Percentiles rank a stretch among this genome's conserved stretches.
Conservation (phyloP, 768 basidiomycete species). For the Kwoniella mangroviensis region DNA sequence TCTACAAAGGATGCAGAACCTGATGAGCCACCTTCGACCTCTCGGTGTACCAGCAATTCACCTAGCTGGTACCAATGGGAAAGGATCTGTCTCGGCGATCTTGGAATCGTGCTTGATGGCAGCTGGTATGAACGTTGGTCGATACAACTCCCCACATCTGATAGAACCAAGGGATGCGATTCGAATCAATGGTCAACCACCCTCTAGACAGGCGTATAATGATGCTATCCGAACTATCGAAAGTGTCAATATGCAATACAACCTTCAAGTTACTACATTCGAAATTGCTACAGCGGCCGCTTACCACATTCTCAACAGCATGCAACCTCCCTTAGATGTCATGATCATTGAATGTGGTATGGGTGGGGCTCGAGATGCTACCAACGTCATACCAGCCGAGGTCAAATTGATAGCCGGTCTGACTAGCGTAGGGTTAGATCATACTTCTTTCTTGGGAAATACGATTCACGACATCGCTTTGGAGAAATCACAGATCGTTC, state of each 20-base stretch:
- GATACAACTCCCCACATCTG: slow-evolving; percentile 93
- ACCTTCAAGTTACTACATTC: slow-evolving; percentile 69
- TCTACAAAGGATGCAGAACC: slow-evolving; percentile 55
- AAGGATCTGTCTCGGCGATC: slow-evolving; percentile 87
- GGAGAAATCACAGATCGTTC: slow-evolving; percentile 83
- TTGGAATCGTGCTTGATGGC: slow-evolving; percentile 73
- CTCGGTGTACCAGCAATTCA: slow-evolving; percentile 84
- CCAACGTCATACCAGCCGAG: slow-evolving; percentile 78
- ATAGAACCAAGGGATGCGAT: slow-evolving; percentile 78
- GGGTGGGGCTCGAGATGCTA: slow-evolving; percentile 91
- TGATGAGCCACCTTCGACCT: slow-evolving; percentile 65
- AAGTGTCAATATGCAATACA: slow-evolving; percentile 60
- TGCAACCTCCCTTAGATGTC: slow-evolving; percentile 65
- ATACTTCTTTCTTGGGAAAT: slow-evolving; percentile 83
- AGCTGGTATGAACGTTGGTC: slow-evolving; percentile 69
- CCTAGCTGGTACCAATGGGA: slow-evolving; percentile 94
- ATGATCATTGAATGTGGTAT: slow-evolving; percentile 91
- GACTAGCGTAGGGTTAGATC: slow-evolving; percentile 88
- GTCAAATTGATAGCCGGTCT: slow-evolving; percentile 77
- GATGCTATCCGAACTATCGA: slow-evolving; percentile 63
- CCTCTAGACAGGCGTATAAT: slow-evolving; percentile 63
- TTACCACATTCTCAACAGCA: slow-evolving; percentile 72
- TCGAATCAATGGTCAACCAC: slow-evolving; percentile 66
- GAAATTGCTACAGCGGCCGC: slow-evolving; percentile 86
- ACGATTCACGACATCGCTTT: slow-evolving; percentile 73